Base-by-base conservation (phyloP, 106 monocot species). In the Dendrobium huoshanense region DNA sequence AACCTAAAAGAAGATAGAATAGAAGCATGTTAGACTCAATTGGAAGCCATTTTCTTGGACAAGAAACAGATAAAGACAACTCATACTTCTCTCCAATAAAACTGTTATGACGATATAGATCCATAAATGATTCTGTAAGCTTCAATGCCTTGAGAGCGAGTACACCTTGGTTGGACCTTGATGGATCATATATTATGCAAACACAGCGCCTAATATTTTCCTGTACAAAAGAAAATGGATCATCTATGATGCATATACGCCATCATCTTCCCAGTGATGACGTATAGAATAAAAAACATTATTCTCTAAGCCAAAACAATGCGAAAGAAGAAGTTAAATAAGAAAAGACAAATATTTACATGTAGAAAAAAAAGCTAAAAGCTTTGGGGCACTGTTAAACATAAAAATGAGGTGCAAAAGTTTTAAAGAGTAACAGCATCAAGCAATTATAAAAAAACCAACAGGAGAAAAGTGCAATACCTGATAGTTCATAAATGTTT, bases 131-230 rank as follows among this genome's bases (percentile, higher is more conserved):
- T 85, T 92, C 88, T 41, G 92, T 79, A n/a, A 92, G 86, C 67
- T 88, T 92, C 82, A 92, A 83, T 29, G 92, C 92, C 70, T 90
- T 92, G 41, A 90, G 88, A 82, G 88, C 90, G 70, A 92, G 82
- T 68, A 88, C 85, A 18, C 92, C 92, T 80, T 92, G 92, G 78
- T 85, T 88, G 33, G 92, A 88, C 49, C 87, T 90, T 75, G 92
- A 88, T 41, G 97, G 97, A 72, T 98, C 97, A 85, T 98, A 98
- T 83, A 98, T 89, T 55, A 98, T 94, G 81, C 97, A 94, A 8
- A 98, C 97, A 87, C 97, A 98, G 72, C 97, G 79, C 61, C 94
- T 82, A 77, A 98, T 98, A 85, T 94, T 98, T 68, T 98, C 97
- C 97, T 98, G 90, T 18, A 78, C 19, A 82, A 72, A 48, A 61